Conservation (phyloP, 2,329 filamentous ascomycete genomes). For the Aquanectria penicillioides region DNA sequence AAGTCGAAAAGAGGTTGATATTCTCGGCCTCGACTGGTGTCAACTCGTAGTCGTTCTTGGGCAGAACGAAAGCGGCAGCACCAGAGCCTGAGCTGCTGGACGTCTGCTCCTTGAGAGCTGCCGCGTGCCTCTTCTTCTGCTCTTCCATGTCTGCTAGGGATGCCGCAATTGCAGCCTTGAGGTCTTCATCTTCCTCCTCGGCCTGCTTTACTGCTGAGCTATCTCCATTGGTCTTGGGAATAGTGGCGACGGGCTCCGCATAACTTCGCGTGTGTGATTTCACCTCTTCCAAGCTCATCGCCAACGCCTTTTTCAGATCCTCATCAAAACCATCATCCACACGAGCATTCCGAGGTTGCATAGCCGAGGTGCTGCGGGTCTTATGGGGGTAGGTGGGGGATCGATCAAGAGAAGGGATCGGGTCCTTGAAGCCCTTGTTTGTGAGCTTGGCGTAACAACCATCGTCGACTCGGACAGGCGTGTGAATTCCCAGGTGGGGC, state of each 20-base stretch:
- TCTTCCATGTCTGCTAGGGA: constrained; percentile 98
- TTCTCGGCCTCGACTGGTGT: constrained; percentile 95
- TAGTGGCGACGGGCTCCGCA: constrained; percentile 64
- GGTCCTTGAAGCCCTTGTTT: constrained; percentile 65
- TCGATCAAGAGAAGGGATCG: constrained; percentile 57
- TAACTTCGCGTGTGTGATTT: constrained; percentile 80
- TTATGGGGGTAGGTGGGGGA: constrained; percentile 66
- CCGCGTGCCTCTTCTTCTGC: constrained; percentile 91
- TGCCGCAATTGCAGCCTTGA: constrained; percentile 94
- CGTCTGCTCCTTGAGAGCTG: constrained; percentile 82
- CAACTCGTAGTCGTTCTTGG: constrained; percentile 94
- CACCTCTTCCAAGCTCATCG: constrained; percentile 97
- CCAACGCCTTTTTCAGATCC: constrained; percentile 89
- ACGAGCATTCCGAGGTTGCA: constrained; percentile 91
- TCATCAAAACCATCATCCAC: constrained; percentile 94
- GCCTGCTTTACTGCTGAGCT: constrained; percentile 55
- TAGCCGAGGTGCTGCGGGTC: constrained; percentile 71
- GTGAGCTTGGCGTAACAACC: constrained; percentile 92
- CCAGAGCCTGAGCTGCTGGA: constrained; percentile 52
- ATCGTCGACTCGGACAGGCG: constrained; percentile 93
- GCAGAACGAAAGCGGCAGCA: constrained; percentile 65
- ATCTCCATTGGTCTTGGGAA: constrained; percentile 50
- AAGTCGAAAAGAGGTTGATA: constrained; percentile 92
- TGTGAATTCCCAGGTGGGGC: constrained; percentile 90
- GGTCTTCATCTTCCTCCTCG: constrained; percentile 90